Percentiles rank a stretch among this genome's conserved stretches.
Conservation (phyloP, 2,329 filamentous ascomycete species). For the Fusarium cicatricum region DNA sequence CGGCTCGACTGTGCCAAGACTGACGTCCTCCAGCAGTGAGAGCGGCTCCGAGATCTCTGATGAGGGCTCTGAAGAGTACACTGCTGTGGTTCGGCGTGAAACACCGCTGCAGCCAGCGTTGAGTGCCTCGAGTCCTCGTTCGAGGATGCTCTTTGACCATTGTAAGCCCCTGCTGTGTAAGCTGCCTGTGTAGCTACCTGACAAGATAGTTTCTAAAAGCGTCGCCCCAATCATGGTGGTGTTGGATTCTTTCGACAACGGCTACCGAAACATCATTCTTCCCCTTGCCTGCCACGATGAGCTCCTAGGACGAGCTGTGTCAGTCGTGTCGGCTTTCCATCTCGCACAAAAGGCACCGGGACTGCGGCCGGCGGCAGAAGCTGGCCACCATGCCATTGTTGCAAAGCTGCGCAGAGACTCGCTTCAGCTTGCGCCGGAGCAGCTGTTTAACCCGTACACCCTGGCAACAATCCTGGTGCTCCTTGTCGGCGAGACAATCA, state of each 20-base stretch:
- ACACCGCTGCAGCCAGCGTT: slow-evolving; percentile 35
- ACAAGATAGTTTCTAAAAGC: slow-evolving; percentile 43
- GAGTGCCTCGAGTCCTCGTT: slow-evolving; percentile 36
- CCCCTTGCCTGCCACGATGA: slow-evolving; percentile 51
- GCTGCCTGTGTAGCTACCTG: not conserved
- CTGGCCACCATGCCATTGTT: slow-evolving; percentile 48
- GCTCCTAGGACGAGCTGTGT: slow-evolving; percentile 47
- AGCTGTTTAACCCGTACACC: slow-evolving; percentile 49
- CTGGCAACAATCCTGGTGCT: slow-evolving; percentile 50
- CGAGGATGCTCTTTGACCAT: slow-evolving; percentile 48
- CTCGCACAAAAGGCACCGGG: slow-evolving; percentile 44
- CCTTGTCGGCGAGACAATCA: slow-evolving; percentile 52
- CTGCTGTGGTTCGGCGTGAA: not conserved
- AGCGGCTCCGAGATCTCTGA: slow-evolving; percentile 8
- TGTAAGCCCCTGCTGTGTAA: slow-evolving; percentile 32
- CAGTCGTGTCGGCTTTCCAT: slow-evolving; percentile 51
- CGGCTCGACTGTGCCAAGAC: not conserved
- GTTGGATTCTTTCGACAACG: slow-evolving; percentile 47
- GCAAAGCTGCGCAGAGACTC: slow-evolving; percentile 47
- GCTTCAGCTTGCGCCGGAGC: slow-evolving; percentile 36
- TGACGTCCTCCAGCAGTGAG: slow-evolving; percentile 24
- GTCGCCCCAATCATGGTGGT: slow-evolving; percentile 53
- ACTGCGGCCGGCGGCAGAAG: slow-evolving; percentile 45
- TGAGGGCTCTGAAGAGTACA: not conserved
- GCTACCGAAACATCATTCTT: slow-evolving; percentile 50